Evolutionary conservation across 441 rosid species (phyloP), one percentile per base, ranked within the genome.

Genomic region (Jatropha podagrica): DNA sequence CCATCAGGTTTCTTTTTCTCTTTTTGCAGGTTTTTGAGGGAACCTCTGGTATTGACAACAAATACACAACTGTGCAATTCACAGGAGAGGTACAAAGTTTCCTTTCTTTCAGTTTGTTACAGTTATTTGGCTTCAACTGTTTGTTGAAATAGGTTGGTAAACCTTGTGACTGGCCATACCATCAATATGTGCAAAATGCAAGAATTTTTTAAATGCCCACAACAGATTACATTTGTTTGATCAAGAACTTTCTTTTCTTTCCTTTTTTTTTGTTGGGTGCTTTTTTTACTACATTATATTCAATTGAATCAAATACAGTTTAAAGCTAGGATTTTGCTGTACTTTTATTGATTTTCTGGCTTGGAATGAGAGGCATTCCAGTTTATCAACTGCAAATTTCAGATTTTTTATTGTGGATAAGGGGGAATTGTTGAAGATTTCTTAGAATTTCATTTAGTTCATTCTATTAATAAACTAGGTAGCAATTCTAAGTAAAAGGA

Each of bases 1-100:
- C 40, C 7, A 0, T 67, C 65, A 18, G 38, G 61, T 55, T 32
- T 77, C 14, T 76, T 20, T 48, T 65, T 55, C 48, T 18, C 42
- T 74, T 73, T 27, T 68, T 79, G 77, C 79, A 95, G 97, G 98
- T 95, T 26, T 95, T 95, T 84, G 97, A 95, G 84, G 97, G 97
- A 78, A 95, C 98, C 69, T 92, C 98, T 75, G 98, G 97, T 52
- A 95, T 95, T 48, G 98, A 95, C 83, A 95, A 91, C 88, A 95
- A 95, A 83, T 92, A 83, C 77, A 95, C 98, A 0, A 95, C 97
- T 0, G 97, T 95, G 72, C 97, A 95, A 80, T 95, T 95, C 81
- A 95, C 98, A 10, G 98, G 97, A 78, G 97, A 95, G 97, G 98
- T 92, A 79, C 73, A 78, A 62, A 42, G 41, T 32, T 3, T 76